phyloP scores from a whole-genome alignment of 1,139 yeast genomes.

The Pneumocystis sp. region DNA sequence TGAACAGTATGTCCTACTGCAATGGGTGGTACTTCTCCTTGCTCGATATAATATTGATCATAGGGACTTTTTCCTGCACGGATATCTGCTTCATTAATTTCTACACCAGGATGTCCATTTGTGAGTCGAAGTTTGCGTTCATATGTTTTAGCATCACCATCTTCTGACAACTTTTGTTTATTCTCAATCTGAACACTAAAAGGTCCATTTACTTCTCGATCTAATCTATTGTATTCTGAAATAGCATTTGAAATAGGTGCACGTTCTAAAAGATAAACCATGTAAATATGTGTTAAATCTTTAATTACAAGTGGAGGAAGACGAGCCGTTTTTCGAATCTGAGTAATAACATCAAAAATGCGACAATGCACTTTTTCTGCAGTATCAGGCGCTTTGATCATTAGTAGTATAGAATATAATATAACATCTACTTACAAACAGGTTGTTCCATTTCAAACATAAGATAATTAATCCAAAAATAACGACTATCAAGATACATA shows the following conservation, averaged over 20 bases:
- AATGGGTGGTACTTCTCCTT: slow-evolving; percentile 6
- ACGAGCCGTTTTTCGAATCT: slow-evolving; percentile 16
- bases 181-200: slow-evolving; percentile 17
- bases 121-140: slow-evolving; percentile 17
- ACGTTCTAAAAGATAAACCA: slow-evolving; percentile 20
- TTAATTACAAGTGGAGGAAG: slow-evolving; percentile 20
- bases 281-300: slow-evolving; percentile 21
- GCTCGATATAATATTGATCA: slow-evolving; percentile 7
- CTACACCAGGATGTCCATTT: slow-evolving; percentile 26
- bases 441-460: slow-evolving; percentile 20
- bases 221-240: slow-evolving; percentile 22
- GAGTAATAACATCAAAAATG: slow-evolving; percentile 15
- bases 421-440: slow-evolving; percentile 5
- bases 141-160: slow-evolving; percentile 7
- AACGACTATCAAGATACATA: slow-evolving; percentile 17
- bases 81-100: slow-evolving; percentile 15
- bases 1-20: not conserved
- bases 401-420: not conserved
- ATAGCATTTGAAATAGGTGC: slow-evolving; percentile 17
- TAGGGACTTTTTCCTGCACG: slow-evolving; percentile 5
- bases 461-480: slow-evolving; percentile 24
- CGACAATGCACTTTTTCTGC: slow-evolving; percentile 11
- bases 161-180: slow-evolving; percentile 8
- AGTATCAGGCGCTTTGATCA: slow-evolving; percentile 1
- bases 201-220: slow-evolving; percentile 25